A percentile compares a stretch with the other conserved stretches of the same genome.
These are phyloP conservation scores for Phytophthora ohioensis DNA, from an alignment of 352 stramenopile genomes.

Conservation along the genomic window DNA sequence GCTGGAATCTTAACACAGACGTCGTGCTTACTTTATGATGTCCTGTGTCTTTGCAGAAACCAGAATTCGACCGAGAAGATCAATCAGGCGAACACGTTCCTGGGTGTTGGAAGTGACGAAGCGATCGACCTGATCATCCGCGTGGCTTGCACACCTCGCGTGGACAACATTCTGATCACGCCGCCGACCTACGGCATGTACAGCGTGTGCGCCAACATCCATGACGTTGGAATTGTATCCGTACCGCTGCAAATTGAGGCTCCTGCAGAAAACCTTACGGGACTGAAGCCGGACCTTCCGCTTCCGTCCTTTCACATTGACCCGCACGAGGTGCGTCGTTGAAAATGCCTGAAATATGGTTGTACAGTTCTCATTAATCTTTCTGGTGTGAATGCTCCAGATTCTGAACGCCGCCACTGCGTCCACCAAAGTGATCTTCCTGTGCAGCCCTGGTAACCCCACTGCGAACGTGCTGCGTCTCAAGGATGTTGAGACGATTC, in stretches of 20 bases:
- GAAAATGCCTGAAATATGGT: neutral
- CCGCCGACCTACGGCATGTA: conserved; percentile 99
- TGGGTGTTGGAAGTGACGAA: conserved; percentile 98
- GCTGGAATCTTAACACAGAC: conserved; percentile 3
- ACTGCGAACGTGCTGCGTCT: conserved; percentile 95
- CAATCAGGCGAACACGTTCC: conserved; percentile 94
- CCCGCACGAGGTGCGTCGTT: conserved; percentile 56
- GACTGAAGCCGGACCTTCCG: conserved; percentile 62
- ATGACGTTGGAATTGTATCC: conserved; percentile 95
- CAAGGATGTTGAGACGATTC: conserved; percentile 90
- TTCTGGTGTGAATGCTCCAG: conserved; percentile 35
- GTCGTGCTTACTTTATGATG: neutral
- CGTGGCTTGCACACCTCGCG: conserved; percentile 94
- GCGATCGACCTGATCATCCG: conserved; percentile 98
- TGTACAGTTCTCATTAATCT: neutral
- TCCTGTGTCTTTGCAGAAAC: conserved; percentile 48
- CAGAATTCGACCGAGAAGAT: conserved; percentile 64
- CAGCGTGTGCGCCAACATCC: conserved; percentile 98
- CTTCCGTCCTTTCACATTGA: conserved; percentile 88
- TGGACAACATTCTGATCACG: conserved; percentile 96
- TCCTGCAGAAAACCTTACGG: conserved; percentile 65
- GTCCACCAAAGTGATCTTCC: conserved; percentile 96
- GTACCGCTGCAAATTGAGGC: conserved; percentile 91
- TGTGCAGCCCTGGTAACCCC: conserved; percentile 98
- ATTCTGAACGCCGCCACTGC: conserved; percentile 91